Percentiles rank a stretch among this genome's conserved stretches.
Conservation (phyloP, 2,329 filamentous ascomycete species). For the Grosmannia huntii region DNA sequence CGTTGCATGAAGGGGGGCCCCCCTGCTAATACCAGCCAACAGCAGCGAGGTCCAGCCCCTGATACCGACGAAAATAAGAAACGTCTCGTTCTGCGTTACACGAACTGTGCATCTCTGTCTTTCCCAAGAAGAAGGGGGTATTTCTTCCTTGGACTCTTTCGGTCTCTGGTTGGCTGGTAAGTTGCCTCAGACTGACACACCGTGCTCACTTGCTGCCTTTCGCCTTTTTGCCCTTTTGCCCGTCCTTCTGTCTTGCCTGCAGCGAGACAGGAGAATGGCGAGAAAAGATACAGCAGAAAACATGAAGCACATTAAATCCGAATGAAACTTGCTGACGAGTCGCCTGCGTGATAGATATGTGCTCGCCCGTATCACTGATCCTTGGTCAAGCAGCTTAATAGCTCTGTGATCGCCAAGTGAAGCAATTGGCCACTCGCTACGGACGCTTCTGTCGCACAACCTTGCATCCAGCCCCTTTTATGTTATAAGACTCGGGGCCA, state of each 20-base stretch:
- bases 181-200: not conserved
- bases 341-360: not conserved
- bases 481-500: not conserved
- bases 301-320: not conserved
- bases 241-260: not conserved
- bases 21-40: constrained; percentile 3
- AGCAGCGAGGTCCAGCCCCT: not conserved
- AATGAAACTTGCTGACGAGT: not conserved
- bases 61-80: not conserved
- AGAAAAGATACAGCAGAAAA: not conserved
- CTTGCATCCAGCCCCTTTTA: not conserved
- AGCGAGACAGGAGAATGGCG: not conserved
- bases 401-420: not conserved
- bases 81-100: not conserved
- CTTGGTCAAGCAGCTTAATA: not conserved
- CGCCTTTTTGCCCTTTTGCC: not conserved
- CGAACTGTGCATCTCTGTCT: not conserved
- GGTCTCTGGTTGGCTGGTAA: not conserved
- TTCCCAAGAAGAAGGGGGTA: not conserved
- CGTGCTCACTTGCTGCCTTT: not conserved
- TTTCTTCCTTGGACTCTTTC: not conserved
- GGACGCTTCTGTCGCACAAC: not conserved
- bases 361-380: not conserved
- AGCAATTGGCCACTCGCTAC: not conserved
- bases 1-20: not conserved